A percentile compares a stretch with the other conserved stretches of the same genome.
phyloP scores from a whole-genome alignment of 2,329 filamentous ascomycete genomes.

The Diaporthe australafricana region DNA sequence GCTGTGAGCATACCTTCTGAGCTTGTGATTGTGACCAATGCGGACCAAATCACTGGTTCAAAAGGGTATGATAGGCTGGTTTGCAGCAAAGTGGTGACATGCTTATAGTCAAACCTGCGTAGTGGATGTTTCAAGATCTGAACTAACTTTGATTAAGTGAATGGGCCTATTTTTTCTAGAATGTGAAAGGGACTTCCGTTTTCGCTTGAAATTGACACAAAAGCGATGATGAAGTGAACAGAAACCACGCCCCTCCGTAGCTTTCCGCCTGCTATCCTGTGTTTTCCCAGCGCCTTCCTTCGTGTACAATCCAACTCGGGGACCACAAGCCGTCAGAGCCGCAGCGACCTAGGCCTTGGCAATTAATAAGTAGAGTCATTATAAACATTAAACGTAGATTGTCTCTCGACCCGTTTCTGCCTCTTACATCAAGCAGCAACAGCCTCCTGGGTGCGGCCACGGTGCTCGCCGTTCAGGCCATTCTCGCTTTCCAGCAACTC shows the following conservation, averaged over 20 bases:
- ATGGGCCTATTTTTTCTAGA: no score
- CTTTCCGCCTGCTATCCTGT: neutral
- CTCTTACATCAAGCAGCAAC: conserved; percentile 54
- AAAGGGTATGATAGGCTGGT: neutral
- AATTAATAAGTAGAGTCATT: conserved; percentile 35
- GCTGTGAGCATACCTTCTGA: no score
- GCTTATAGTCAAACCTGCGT: neutral
- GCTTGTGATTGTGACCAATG: neutral
- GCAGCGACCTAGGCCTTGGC: neutral
- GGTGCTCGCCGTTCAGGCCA: conserved; percentile 66
- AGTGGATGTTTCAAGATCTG: neutral
- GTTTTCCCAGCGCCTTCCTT: conserved; percentile 15
- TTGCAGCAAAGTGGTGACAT: neutral
- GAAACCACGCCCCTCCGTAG: conserved; percentile 13
- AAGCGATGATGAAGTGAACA: conserved; percentile 18
- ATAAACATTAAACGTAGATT: conserved; percentile 35
- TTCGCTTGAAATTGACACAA: conserved; percentile 1
- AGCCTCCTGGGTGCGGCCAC: conserved; percentile 66
- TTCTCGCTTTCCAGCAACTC: conserved; percentile 54
- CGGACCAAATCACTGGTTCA: neutral
- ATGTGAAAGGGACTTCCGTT: neutral
- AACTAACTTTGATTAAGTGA: neutral
- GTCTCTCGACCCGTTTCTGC: neutral
- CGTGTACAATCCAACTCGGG: neutral
- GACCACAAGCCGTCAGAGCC: neutral